Evolutionary conservation across 805 yeast genomes (phyloP).

Genomic region (Nakazawaea wickerhamii): DNA sequence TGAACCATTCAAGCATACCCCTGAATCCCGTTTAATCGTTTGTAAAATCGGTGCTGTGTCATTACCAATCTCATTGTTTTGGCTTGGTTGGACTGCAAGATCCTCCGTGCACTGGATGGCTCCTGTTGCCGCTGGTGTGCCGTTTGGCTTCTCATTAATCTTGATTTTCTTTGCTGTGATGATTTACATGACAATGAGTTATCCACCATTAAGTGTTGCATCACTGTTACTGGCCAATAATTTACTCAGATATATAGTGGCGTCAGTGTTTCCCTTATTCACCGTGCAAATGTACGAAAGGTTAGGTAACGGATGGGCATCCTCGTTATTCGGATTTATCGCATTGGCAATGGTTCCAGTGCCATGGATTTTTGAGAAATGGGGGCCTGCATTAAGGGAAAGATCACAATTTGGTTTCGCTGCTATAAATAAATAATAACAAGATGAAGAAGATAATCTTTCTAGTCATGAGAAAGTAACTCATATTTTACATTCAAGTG

Average conservation of each 20-base stretch:
- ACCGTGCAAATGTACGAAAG: constrained; percentile 77
- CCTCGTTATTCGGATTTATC: constrained; percentile 59
- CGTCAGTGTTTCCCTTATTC: constrained; percentile 80
- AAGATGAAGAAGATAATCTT: constrained; percentile 9
- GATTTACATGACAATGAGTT: constrained; percentile 63
- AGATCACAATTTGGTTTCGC: constrained; percentile 56
- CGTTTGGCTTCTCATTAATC: constrained; percentile 72
- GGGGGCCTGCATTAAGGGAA: constrained; percentile 53
- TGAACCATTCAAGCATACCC: constrained; percentile 46
- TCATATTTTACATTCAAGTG: not conserved
- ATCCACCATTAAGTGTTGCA: constrained; percentile 73
- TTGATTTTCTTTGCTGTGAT: constrained; percentile 66
- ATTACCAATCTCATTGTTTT: constrained; percentile 64
- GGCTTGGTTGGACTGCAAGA: constrained; percentile 79
- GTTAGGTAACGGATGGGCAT: constrained; percentile 76
- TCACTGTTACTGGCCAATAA: constrained; percentile 90
- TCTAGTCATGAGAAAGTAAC: not conserved
- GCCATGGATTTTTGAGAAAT: constrained; percentile 61
- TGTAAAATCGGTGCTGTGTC: constrained; percentile 65
- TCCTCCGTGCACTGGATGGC: constrained; percentile 66
- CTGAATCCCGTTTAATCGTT: constrained; percentile 55
- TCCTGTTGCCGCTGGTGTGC: constrained; percentile 70
- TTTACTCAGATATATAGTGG: constrained; percentile 65
- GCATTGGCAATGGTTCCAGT: constrained; percentile 68
- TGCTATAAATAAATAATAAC: constrained; percentile 38